Base-by-base conservation (phyloP, 2,329 filamentous ascomycete species). In the Colletotrichum sp. region DNA sequence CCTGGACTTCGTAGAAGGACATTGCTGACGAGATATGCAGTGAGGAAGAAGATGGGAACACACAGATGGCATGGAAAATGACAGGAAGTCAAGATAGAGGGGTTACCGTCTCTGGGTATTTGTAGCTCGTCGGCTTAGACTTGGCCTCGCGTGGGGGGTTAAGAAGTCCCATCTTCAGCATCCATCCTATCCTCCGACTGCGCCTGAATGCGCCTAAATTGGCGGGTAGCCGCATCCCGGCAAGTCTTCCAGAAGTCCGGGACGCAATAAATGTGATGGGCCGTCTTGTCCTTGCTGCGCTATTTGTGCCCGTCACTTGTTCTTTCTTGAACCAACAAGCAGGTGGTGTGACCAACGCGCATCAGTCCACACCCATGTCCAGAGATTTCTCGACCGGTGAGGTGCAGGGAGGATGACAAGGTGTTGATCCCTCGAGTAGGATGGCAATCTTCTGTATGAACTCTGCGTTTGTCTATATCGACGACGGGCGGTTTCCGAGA, bases 1-100 rank as follows among this genome's bases (percentile, higher is more conserved):
- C 70, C 36, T 71, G 73, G 36, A 76, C 60, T 32, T 73, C 75
- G 69, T 71, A 78, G 48, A 63, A 32, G 6, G 72, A 67, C 77
- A 77, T 77, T 8, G 26, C 43, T 52, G 43, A 52, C 10, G 43
- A 3, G 9, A 21, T 21, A 13, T 52, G n/a, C n/a, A 13, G 43
- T 48, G 43, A 48, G 10, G 6, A 48, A 7, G 43, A 21, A 4
- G 43, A 48, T 48, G n/a, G 10, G 38, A 10, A 12, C 15, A n/a
- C 18, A n/a, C 18, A n/a, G 38, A 43, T 43, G 38, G 1, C 38
- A 43, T 3, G 3, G 18, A 48, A 4, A 1, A 48, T 4, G 18
- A 52, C n/a, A 21, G 43, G n/a, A 52, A 21, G n/a, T 21, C 6
- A 3, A 13, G 43, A 13, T 21, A 21, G 43, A 52, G 2, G 10